Evolutionary conservation across 1,284 basidiomycete genomes (phyloP), one percentile per base, ranked within the genome.

Genomic region (Sutorius eximius): DNA sequence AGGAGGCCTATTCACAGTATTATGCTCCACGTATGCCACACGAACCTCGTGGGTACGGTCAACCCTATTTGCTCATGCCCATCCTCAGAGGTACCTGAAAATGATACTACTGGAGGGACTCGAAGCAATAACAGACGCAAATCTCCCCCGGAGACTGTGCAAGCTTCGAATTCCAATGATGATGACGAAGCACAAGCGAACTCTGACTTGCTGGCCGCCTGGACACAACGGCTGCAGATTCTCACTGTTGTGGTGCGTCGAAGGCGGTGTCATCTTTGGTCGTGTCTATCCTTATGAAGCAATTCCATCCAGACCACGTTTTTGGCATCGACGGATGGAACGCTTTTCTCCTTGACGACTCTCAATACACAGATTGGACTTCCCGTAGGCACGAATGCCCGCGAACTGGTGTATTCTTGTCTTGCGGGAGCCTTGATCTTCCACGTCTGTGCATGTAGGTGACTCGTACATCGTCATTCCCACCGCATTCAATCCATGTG

Each of bases 221-320:
- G 68, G 68, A 65, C 36, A 53, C 56, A 66, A 10, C 61, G 68
- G 2, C 27, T 69, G 16, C 71, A 72, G 43, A 12, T 52, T 8
- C 63, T 73, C 40, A 72, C 68, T 36, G 22, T 69, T 15, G 61
- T 71, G 52, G 68, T 69, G 11, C n/a, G 71, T 63, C 37, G 13
- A 48, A 15, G 15, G 33, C 18, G 22, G 27, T 32, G 8, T 45
- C 15, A 27, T 22, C 15, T 45, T 40, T 4, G n/a, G 29, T 12
- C 15, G 7, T 41, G 10, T 33, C 33, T 18, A 30, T 42, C n/a
- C 29, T 45, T 7, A 30, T 45, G 24, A 59, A 42, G 38, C n/a
- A 15, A 7, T 29, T 29, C 43, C n/a, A 11, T 57, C 5, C 45
- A 69, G 68, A 71, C 70, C 7, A 44, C 71, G 20, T 69, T 69